These are phyloP conservation scores for Didymella exigua DNA, from an alignment of 2,329 filamentous ascomycete genomes.

Conservation along the genomic window DNA sequence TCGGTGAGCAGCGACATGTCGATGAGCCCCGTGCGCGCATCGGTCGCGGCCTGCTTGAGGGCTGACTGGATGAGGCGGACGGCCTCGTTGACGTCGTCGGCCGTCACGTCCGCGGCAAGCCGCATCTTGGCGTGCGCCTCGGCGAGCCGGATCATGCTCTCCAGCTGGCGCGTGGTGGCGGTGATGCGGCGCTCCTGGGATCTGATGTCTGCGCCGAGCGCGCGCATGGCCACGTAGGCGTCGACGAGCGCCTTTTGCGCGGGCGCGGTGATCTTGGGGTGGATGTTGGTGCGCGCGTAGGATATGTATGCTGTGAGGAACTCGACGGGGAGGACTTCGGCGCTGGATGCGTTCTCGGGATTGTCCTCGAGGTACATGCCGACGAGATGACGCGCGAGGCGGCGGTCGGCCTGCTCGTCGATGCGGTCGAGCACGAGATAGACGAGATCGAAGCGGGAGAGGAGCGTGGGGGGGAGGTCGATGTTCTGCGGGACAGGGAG, in stretches of 20 bases:
- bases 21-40: constrained; percentile 85
- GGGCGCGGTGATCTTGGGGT: constrained; percentile 78
- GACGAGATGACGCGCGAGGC: constrained; percentile 87
- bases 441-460: constrained; percentile 95
- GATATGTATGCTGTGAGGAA: constrained; percentile 98
- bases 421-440: constrained; percentile 95
- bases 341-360: constrained; percentile 78
- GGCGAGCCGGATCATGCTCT: constrained; percentile 96
- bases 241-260: constrained; percentile 84
- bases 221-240: constrained; percentile 92
- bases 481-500: constrained; percentile 97
- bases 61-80: constrained; percentile 91
- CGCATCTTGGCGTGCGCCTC: constrained; percentile 99
- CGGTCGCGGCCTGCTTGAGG: constrained; percentile 96
- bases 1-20: constrained; percentile 96
- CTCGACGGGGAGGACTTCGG: constrained; percentile 84
- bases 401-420: constrained; percentile 86
- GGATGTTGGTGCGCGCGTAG: constrained; percentile 85
- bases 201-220: constrained; percentile 74
- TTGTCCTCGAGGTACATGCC: constrained; percentile 97
- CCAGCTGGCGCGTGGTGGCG: constrained; percentile 92
- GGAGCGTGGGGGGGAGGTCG: constrained; percentile 89
- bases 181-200: constrained; percentile 94
- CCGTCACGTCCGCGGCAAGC: constrained; percentile 74
- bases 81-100: constrained; percentile 84